These are phyloP conservation scores for Lasiodiplodia citricola DNA, from an alignment of 2,329 filamentous ascomycete species.

Conservation along the genomic window DNA sequence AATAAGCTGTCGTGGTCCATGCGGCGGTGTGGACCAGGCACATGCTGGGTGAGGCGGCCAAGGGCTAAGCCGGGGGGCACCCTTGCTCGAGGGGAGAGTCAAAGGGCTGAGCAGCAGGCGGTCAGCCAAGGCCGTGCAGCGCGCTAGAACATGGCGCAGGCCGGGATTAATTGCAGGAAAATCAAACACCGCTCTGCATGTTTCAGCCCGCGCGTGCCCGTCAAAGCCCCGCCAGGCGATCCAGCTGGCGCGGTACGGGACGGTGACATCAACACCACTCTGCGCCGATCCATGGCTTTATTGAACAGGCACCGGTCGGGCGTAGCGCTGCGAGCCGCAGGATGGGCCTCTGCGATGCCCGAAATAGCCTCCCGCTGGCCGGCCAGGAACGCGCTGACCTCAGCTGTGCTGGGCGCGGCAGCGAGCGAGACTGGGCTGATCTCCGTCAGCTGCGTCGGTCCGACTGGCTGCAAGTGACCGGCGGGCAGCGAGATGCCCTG, in stretches of 20 bases:
- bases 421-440: constrained; percentile 20
- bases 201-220: constrained; percentile 50
- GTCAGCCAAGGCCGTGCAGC: constrained; percentile 23
- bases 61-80: constrained; percentile 32
- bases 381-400: constrained; percentile 23
- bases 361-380: constrained; percentile 10
- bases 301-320: constrained; percentile 5
- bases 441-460: constrained; percentile 16
- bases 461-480: constrained; percentile 19
- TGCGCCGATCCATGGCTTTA: constrained; percentile 19
- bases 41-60: constrained; percentile 46
- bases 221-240: constrained; percentile 32
- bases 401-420: constrained; percentile 16
- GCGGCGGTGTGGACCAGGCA: constrained; percentile 47
- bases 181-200: constrained; percentile 38
- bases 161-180: constrained; percentile 34
- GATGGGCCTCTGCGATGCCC: neutral
- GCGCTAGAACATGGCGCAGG: constrained; percentile 39
- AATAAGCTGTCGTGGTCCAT: constrained; percentile 44
- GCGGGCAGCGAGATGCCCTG: neutral
- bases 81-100: constrained; percentile 24
- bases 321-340: constrained; percentile 15
- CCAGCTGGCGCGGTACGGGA: constrained; percentile 10
- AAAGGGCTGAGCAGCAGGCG: constrained; percentile 27
- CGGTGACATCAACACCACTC: constrained; percentile 24